Evolutionary conservation across 352 stramenopile genomes (phyloP), one percentile per base, ranked within the genome.

Genomic region (Pythium periplocum): DNA sequence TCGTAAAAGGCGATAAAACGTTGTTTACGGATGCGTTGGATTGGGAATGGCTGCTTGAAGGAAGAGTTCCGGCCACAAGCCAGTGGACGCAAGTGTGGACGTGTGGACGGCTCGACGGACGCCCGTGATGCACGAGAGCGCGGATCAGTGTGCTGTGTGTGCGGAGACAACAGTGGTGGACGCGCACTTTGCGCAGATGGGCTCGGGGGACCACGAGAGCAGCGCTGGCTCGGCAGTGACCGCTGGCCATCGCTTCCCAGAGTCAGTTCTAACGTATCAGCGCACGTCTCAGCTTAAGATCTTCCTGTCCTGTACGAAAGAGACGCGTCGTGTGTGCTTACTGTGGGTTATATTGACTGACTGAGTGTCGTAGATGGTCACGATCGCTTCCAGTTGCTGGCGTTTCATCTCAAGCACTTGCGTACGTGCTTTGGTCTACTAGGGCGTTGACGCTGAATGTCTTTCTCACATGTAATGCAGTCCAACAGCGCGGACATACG

Each of bases 351-450:
- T 2, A 37, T 33, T 7, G 9, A 47, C 35, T 57, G 32, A 34
- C 8, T 39, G 40, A 36, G 30, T 12, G 3, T 4, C 37, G 1
- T 58, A 90, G 80, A 90, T 43, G 80, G 80, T 38, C 80, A 90
- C 35, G 80, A 90, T 46, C 70, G 75, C 49, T 90, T 80, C 59
- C 77, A 90, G 63, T 69, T 73, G 41, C 57, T 90, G 30, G 78
- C 78, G 6, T 84, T 90, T 61, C 75, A 83, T 34, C 57, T 90
- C 45, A 90, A 88, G 46, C 59, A 81, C 38, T 62, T 67, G 2
- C 53, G 80, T 90, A 73, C 41, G 74, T 41, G 4, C 6, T 8
- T 33, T 30, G 7, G 49, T 44, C 31, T 50, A 17, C 37, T 1
- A 6, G 17, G 51, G 4, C 37, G n/a, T 32, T 6, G 26, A 33